Conservation (phyloP, 1,139 yeast species). For the Arxiozyma bovina region DNA sequence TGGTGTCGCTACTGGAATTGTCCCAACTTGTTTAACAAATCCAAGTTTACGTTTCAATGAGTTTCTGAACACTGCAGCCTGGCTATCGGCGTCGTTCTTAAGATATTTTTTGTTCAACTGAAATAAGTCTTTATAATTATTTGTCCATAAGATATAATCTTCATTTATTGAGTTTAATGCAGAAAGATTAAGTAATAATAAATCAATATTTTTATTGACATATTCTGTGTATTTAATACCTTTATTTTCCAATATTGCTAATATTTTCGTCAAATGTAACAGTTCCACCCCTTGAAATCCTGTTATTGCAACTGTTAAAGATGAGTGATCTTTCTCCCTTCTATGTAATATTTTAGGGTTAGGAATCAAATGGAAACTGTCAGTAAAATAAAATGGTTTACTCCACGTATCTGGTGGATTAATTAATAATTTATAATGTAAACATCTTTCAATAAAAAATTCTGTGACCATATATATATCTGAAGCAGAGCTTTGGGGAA, state of each 20-base stretch:
- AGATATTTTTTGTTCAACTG: slow-evolving; percentile 7
- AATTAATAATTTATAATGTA: slow-evolving; percentile 48
- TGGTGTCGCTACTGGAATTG: slow-evolving; percentile 32
- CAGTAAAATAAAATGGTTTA: slow-evolving; percentile 42
- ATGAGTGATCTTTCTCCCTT: slow-evolving; percentile 16
- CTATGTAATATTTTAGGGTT: slow-evolving; percentile 10
- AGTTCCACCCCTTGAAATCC: slow-evolving; percentile 83
- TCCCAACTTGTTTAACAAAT: slow-evolving; percentile 40
- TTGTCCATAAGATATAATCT: slow-evolving; percentile 27
- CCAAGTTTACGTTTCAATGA: slow-evolving; percentile 34
- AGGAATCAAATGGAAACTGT: slow-evolving; percentile 28
- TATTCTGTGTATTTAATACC: slow-evolving; percentile 45
- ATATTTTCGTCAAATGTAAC: slow-evolving; percentile 60
- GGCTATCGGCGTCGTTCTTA: slow-evolving; percentile 6
- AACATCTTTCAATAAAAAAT: slow-evolving; percentile 76
- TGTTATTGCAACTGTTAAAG: slow-evolving; percentile 52
- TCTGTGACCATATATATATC: slow-evolving; percentile 44
- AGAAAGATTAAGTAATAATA: slow-evolving; percentile 52
- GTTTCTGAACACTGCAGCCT: slow-evolving; percentile 24
- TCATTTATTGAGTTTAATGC: slow-evolving; percentile 30
- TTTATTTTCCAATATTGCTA: slow-evolving; percentile 37
- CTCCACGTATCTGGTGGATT: slow-evolving; percentile 62
- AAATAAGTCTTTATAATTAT: slow-evolving; percentile 26
- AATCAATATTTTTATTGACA: slow-evolving; percentile 49
- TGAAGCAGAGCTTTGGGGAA: background rate